A percentile compares a stretch with the other conserved stretches of the same genome.
Evolutionary conservation across 805 yeast genomes (phyloP).

Genomic region (Pichia rugopelliculosa): DNA sequence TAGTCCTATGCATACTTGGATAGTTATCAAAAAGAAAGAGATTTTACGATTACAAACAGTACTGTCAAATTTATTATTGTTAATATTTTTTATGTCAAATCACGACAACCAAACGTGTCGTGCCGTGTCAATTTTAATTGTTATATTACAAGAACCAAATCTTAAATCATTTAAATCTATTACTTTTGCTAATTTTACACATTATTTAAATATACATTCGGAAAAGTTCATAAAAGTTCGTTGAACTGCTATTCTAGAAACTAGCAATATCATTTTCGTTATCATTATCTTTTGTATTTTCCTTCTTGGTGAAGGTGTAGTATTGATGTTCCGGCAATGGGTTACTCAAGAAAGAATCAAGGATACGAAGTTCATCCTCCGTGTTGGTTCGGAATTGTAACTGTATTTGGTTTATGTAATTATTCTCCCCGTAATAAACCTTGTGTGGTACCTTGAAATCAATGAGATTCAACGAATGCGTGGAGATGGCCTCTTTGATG

Average conservation of each 20-base stretch:
- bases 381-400: slow-evolving; percentile 5
- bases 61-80: no score
- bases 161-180: no score
- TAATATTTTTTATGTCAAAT: no score
- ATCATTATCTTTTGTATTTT: neutral
- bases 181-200: no score
- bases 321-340: neutral
- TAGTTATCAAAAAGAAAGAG: neutral
- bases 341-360: neutral
- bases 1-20: neutral
- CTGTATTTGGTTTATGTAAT: slow-evolving; percentile 11
- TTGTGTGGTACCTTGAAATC: slow-evolving; percentile 17
- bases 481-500: neutral
- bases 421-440: slow-evolving; percentile 10
- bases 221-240: no score
- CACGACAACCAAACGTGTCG: no score
- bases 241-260: no score
- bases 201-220: no score
- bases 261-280: no score
- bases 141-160: no score
- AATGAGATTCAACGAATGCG: neutral
- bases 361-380: slow-evolving; percentile 36
- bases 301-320: neutral
- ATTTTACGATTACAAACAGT: no score
- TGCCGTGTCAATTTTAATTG: no score